Evolutionary conservation across 2,329 filamentous ascomycete genomes (phyloP).

Genomic region (Aureobasidium sp.): DNA sequence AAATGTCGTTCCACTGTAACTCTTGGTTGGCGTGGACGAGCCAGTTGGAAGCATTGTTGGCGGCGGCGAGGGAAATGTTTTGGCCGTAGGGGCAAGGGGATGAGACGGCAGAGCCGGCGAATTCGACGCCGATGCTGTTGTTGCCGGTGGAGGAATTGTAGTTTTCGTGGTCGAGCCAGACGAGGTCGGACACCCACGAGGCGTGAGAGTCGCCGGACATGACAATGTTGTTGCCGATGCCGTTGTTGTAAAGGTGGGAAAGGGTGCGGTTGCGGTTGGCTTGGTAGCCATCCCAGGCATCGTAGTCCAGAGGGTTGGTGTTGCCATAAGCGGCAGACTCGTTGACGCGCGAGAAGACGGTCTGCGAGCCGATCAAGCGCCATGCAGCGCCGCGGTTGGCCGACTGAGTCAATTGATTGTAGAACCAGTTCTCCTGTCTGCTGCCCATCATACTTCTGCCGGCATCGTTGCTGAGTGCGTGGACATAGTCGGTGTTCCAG

Average conservation of each 20-base stretch:
- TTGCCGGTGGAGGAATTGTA: constrained; percentile 32
- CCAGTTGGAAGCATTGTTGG: constrained; percentile 42
- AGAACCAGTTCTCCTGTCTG: constrained; percentile 70
- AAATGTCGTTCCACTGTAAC: constrained; percentile 66
- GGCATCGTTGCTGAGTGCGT: constrained; percentile 58
- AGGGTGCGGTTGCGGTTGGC: constrained; percentile 67
- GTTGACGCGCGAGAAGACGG: constrained; percentile 57
- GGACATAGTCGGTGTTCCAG: constrained; percentile 56
- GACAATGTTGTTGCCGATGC: constrained; percentile 67
- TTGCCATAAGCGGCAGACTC: constrained; percentile 39
- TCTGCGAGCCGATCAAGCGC: constrained; percentile 65
- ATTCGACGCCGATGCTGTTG: constrained; percentile 42
- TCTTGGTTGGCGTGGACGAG: constrained; percentile 51
- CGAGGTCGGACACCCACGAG: constrained; percentile 48
- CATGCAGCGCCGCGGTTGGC: constrained; percentile 60
- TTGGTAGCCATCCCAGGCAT: constrained; percentile 60
- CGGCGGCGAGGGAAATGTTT: constrained; percentile 48
- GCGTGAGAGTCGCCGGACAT: constrained; percentile 64
- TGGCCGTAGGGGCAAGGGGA: constrained; percentile 48
- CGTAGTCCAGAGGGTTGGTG: constrained; percentile 45
- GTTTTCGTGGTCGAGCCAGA: constrained; percentile 34
- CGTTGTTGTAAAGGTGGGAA: constrained; percentile 57
- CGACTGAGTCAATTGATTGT: constrained; percentile 39
- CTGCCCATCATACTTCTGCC: constrained; percentile 64
- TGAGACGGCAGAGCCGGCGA: constrained; percentile 59